These are phyloP conservation scores for Pythium dissimile DNA, from an alignment of 352 stramenopile species.

Conservation along the genomic window DNA sequence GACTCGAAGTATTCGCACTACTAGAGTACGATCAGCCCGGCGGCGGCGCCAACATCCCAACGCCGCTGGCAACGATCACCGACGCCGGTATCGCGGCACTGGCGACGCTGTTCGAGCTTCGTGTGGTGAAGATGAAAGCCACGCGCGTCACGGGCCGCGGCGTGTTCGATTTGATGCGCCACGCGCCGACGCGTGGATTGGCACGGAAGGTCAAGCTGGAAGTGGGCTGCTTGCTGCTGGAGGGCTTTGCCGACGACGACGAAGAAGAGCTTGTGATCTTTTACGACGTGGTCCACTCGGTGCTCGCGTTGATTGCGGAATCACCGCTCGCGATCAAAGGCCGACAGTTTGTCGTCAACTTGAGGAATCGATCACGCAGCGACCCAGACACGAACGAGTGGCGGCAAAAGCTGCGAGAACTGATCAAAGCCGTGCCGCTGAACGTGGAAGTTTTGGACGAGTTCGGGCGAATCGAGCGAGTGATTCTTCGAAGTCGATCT, in stretches of 20 bases:
- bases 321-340: not conserved
- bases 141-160: slow-evolving; percentile 2
- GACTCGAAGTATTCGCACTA: slow-evolving; percentile 3
- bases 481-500: not conserved
- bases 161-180: slow-evolving; percentile 10
- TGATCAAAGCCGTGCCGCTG: not conserved
- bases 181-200: slow-evolving; percentile 5
- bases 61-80: slow-evolving; percentile 15
- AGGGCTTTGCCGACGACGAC: slow-evolving; percentile 18
- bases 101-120: slow-evolving; percentile 1
- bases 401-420: not conserved
- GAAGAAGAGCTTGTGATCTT: slow-evolving; percentile 18
- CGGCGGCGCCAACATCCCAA: slow-evolving; percentile 9
- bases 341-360: slow-evolving; percentile 1
- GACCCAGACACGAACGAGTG: slow-evolving; percentile 14
- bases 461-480: slow-evolving; percentile 5
- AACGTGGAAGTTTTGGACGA: slow-evolving; percentile 5
- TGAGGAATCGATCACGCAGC: slow-evolving; percentile 15
- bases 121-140: slow-evolving; percentile 10
- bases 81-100: slow-evolving; percentile 10
- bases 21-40: slow-evolving; percentile 1
- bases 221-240: slow-evolving; percentile 14
- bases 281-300: slow-evolving; percentile 12
- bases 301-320: slow-evolving; percentile 1
- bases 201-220: slow-evolving; percentile 12